Evolutionary conservation across 2,329 filamentous ascomycete genomes (phyloP).

Genomic region (Botrytis tulipae): DNA sequence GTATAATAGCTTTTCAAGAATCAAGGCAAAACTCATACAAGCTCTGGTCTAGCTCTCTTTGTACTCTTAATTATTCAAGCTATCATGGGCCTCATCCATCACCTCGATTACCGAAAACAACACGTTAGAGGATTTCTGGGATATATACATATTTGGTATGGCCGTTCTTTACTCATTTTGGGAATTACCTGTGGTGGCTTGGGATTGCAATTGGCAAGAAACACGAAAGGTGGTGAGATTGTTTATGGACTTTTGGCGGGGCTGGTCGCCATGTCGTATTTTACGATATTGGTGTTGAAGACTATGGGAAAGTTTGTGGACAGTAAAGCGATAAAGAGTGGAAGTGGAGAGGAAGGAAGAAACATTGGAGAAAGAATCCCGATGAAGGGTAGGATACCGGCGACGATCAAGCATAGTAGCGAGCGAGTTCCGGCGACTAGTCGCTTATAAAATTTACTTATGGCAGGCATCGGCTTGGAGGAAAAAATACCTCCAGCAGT

Average conservation of each 20-base stretch:
- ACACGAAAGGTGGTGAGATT: conserved; percentile 45
- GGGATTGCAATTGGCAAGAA: conserved; percentile 52
- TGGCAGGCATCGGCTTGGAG: background rate
- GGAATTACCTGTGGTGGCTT: conserved; percentile 64
- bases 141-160: conserved; percentile 61
- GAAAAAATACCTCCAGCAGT: no score
- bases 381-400: background rate
- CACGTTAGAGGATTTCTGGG: conserved; percentile 49
- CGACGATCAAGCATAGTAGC: background rate
- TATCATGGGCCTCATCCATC: conserved; percentile 56
- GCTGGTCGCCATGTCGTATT: conserved; percentile 49
- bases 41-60: conserved; percentile 55
- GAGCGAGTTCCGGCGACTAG: background rate
- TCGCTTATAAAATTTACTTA: background rate
- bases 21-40: conserved; percentile 52
- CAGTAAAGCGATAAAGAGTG: background rate
- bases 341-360: background rate
- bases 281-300: background rate
- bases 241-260: conserved; percentile 56
- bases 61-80: conserved; percentile 57
- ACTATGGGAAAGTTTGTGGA: background rate
- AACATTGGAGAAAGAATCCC: background rate
- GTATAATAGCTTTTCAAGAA: conserved; percentile 38
- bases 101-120: conserved; percentile 49
- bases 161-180: conserved; percentile 54